Percentiles rank a stretch among this genome's conserved stretches.
Evolutionary conservation across 2,329 filamentous ascomycete species (phyloP).

Genomic region (Alternaria atra): DNA sequence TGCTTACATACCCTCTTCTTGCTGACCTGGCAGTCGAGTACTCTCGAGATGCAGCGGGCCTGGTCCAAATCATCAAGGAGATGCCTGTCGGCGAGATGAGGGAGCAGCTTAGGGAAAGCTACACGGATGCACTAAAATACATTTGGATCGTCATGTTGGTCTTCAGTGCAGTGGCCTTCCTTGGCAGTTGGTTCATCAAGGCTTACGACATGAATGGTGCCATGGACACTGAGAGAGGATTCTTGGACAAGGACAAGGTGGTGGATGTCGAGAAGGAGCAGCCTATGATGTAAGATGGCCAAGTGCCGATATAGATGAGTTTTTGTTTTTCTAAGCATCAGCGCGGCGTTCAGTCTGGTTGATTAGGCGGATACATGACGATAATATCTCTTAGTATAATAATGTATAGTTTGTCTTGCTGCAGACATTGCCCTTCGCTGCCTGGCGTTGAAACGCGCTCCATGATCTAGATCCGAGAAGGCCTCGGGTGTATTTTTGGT

Average conservation of each 20-base stretch:
- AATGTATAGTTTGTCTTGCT: not conserved
- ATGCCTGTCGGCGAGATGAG: constrained; percentile 62
- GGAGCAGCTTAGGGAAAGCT: constrained; percentile 54
- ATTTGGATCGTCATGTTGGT: constrained; percentile 67
- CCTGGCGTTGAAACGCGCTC: not conserved
- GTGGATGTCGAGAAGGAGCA: constrained; percentile 32
- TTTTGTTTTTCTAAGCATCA: constrained; percentile 9
- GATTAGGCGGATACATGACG: not conserved
- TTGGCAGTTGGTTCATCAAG: constrained; percentile 64
- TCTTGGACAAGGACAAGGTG: constrained; percentile 50
- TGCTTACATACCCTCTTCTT: constrained; percentile 60
- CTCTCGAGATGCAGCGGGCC: constrained; percentile 65
- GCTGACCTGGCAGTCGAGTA: constrained; percentile 60
- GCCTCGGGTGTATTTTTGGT: constrained; percentile 12
- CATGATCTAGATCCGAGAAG: not conserved
- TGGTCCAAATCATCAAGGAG: constrained; percentile 66
- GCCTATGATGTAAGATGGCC: not conserved
- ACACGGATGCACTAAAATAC: constrained; percentile 63
- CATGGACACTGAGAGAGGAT: constrained; percentile 60
- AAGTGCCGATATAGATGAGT: not conserved
- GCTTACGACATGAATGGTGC: constrained; percentile 56
- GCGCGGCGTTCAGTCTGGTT: constrained; percentile 9
- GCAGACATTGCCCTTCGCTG: not conserved
- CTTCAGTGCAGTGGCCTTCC: constrained; percentile 60
- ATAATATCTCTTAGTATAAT: not conserved